Base-by-base conservation (phyloP, 2,329 filamentous ascomycete species). In the Pseudogymnoascus destructans region DNA sequence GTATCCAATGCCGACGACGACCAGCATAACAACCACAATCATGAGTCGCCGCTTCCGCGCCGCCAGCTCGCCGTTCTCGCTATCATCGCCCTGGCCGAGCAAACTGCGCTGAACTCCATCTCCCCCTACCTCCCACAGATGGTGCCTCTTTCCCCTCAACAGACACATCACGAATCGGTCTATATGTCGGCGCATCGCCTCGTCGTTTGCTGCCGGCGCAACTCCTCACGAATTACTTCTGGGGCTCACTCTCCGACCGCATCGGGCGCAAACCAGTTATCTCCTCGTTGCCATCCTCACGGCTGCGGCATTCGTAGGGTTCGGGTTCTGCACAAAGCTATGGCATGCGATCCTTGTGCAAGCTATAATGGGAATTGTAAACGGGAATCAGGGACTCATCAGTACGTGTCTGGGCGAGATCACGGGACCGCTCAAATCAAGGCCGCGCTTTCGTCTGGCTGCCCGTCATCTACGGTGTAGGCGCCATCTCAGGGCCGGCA, bases 81-180 rank as follows among this genome's bases (percentile, higher is more conserved):
- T 1, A 74, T 96, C 63, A 87, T 98, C 61, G 91, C 91, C 5
- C 78, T 98, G 19, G 87, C 88, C 58, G 93, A 98, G 70, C 93
- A 98, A 75, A 97, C 92, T 0, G 93, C 93, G 0, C 79, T 98
- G 68, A 98, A 98, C 71, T 95, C 90, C 19, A 96, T 98, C 67
- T 87, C 86, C 9, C 93, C 93, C 0, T 98, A 98, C 71, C 80
- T 98, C 1, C 93, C 93, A 0, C 82, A 90, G 65, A 97, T 98
- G 92, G 85, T 91, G 1, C 82, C 19, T 84, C 82, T 0, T 97
- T 97, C 69, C 87, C 89, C 1, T 88, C 88, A 61, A 85, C 96
- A 17, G 79, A 86, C 17, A 72, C 78, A 1, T 77, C 76, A 5
- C 76, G 90, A 65, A 85, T 86, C 30, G 93, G 92, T 0, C 69